Conservation (phyloP, 495 filamentous ascomycete species). For the Neurospora sp. region DNA sequence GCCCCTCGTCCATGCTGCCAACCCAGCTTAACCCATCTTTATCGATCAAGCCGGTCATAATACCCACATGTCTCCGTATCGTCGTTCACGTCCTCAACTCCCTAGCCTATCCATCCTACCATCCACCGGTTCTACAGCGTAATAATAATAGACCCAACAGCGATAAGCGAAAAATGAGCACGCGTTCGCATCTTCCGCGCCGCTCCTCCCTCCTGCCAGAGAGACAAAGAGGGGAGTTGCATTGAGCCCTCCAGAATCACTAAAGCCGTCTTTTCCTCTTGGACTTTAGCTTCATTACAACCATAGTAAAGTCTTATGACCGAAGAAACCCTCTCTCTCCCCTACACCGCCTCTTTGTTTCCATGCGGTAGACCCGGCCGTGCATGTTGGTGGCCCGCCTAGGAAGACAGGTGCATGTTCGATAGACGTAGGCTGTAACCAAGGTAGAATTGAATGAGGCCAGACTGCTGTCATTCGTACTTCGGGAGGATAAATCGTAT, state of each 20-base stretch:
- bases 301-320: background rate
- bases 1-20: background rate
- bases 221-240: background rate
- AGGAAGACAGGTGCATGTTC: background rate
- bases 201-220: background rate
- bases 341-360: background rate
- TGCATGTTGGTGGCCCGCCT: background rate
- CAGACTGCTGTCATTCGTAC: background rate
- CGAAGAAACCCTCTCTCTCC: background rate
- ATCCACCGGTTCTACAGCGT: background rate
- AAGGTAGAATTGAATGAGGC: background rate
- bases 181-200: background rate
- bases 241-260: background rate
- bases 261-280: background rate
- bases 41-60: background rate
- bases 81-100: background rate
- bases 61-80: background rate
- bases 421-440: background rate
- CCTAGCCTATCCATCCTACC: background rate
- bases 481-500: background rate
- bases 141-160: background rate
- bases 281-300: background rate
- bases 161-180: background rate
- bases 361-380: background rate
- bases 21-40: background rate